Evolutionary conservation across 257 asterid genomes (phyloP), one percentile per base, ranked within the genome.

Genomic region (Leptodermis oblonga): DNA sequence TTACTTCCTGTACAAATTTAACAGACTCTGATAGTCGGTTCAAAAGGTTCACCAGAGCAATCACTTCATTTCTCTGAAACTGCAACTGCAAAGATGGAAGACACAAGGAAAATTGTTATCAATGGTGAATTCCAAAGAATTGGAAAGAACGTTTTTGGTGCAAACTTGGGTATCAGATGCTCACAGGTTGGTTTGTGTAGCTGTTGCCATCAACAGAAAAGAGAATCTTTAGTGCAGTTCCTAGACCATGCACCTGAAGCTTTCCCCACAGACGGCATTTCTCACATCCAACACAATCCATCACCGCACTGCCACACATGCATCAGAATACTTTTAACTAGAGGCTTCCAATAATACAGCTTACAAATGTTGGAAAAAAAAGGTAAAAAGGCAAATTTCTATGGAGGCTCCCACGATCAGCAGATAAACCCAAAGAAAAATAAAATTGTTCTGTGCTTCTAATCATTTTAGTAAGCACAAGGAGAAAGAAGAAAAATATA

Each of bases 231-330:
- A 92, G 74, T 43, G 98, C 97, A 67, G 97, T 92, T 82, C 98
- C 98, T n/a, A 92, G 95, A 51, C 98, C 98, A 62, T 86, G 96
- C 67, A 88, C 93, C 77, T 92, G 98, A 67, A 92, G 97, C 76
- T 92, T 92, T 41, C 97, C 97, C 98, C 98, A 90, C 43, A 92
- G 90, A 46, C 97, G 97, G 71, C 98, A 92, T 82, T 92, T 92
- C 71, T 92, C 98, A 31, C 97, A 92, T 68, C 98, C 98, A 63
- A 92, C 96, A 81, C 98, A 92, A 73, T 92, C 98, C 90, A 92
- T 92, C 77, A 92, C 72, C 67, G 92, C 91, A 53, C 98, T 92
- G 87, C 81, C 75, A 65, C 67, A 65, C 67, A 79, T 49, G 42
- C 68, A 74, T n/a, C n/a, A 42, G 65, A 64, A 52, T 17, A 34